phyloP scores from a whole-genome alignment of 1,284 basidiomycete species.

The Heterobasidion irregulare region DNA sequence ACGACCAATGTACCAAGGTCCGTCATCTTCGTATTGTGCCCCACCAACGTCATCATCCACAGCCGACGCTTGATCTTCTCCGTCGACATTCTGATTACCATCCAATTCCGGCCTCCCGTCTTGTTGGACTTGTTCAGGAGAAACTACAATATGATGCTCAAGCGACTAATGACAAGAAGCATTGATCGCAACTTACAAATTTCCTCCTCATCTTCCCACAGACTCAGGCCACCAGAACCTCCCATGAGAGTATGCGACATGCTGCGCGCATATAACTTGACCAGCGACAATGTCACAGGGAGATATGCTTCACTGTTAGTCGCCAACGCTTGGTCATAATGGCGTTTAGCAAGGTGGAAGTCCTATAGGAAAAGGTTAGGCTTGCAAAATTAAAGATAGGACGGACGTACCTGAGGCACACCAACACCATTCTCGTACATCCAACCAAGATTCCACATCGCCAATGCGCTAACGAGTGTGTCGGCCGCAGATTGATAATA shows the following conservation, averaged over 20 bases:
- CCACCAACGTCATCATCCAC: slow-evolving; percentile 8
- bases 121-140: not conserved
- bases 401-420: slow-evolving; percentile 61
- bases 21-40: slow-evolving; percentile 17
- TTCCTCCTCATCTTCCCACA: slow-evolving; percentile 50
- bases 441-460: slow-evolving; percentile 98
- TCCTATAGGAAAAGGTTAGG: slow-evolving; percentile 42
- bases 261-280: slow-evolving; percentile 80
- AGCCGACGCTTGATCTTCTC: not conserved
- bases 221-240: slow-evolving; percentile 52
- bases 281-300: slow-evolving; percentile 77
- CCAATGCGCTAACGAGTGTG: slow-evolving; percentile 84
- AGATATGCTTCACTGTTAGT: slow-evolving; percentile 86
- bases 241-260: slow-evolving; percentile 76
- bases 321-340: slow-evolving; percentile 87
- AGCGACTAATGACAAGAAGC: slow-evolving; percentile 1
- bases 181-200: slow-evolving; percentile 23
- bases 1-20: slow-evolving; percentile 71
- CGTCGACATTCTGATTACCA: not conserved
- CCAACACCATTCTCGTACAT: slow-evolving; percentile 98
- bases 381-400: not conserved
- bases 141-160: not conserved
- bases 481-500: slow-evolving; percentile 94
- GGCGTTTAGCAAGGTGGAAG: slow-evolving; percentile 94
- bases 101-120: slow-evolving; percentile 6